phyloP scores from a whole-genome alignment of 164 flowering plant genomes.

The Taxillus chinensis region DNA sequence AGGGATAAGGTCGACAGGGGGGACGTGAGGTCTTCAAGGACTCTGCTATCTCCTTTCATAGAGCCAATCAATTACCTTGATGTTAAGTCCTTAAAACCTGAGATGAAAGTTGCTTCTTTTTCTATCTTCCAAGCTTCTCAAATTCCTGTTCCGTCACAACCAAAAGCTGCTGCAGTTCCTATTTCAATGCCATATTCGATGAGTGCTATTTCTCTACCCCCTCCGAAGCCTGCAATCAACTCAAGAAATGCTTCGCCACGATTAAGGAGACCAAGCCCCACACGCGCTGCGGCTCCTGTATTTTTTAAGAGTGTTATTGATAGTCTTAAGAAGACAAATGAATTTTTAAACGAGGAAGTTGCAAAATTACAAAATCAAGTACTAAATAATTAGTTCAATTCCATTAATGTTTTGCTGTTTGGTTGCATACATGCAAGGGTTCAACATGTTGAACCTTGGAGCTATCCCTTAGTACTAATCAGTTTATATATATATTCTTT shows the following conservation, averaged over 20 bases:
- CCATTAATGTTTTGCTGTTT: too few relatives aligned
- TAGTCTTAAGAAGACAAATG: conserved; percentile 64
- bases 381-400: conserved; percentile 1
- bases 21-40: too few relatives aligned
- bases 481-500: too few relatives aligned
- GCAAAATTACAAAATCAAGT: conserved; percentile 61
- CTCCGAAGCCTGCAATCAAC: conserved; percentile 14
- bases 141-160: conserved; percentile 40
- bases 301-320: conserved; percentile 64
- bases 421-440: too few relatives aligned
- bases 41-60: too few relatives aligned
- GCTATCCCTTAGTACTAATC: too few relatives aligned
- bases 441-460: too few relatives aligned
- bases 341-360: conserved; percentile 59
- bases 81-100: too few relatives aligned
- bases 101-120: too few relatives aligned
- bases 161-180: conserved; percentile 56
- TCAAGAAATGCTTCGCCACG: conserved; percentile 57
- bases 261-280: conserved; percentile 67
- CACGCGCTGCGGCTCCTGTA: conserved; percentile 37
- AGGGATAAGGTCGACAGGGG: too few relatives aligned
- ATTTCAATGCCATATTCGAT: conserved; percentile 21
- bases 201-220: conserved; percentile 22
- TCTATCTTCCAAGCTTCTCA: conserved; percentile 29
- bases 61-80: too few relatives aligned